Conservation (phyloP, 2,329 filamentous ascomycete species). For the Aspergillus pseudoglaucus region DNA sequence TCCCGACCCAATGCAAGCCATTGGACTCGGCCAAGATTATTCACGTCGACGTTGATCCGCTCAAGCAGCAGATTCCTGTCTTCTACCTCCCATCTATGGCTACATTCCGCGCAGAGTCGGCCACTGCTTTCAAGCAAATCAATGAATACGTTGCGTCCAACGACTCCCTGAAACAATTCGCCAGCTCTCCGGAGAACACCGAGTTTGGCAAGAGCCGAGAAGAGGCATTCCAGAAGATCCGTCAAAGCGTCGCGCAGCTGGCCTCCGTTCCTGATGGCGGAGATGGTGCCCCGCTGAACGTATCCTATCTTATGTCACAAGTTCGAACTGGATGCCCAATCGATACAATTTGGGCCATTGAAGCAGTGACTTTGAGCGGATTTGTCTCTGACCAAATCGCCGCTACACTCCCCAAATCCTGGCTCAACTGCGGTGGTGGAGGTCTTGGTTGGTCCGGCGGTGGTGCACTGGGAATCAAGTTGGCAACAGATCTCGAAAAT, state of each 20-base stretch:
- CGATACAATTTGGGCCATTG: conserved; percentile 69
- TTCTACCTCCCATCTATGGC: conserved; percentile 63
- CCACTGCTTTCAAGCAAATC: conserved; percentile 63
- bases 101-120: conserved; percentile 61
- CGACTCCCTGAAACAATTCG: conserved; percentile 36
- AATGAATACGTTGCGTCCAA: conserved; percentile 52
- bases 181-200: conserved; percentile 36
- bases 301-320: conserved; percentile 51
- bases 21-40: conserved; percentile 52
- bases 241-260: conserved; percentile 54
- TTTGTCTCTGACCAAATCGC: conserved; percentile 67
- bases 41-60: conserved; percentile 60
- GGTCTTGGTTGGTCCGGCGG: conserved; percentile 78
- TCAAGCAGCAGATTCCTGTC: conserved; percentile 67
- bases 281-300: conserved; percentile 56
- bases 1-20: conserved; percentile 66
- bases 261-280: conserved; percentile 48
- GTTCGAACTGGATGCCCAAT: conserved; percentile 52
- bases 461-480: conserved; percentile 67
- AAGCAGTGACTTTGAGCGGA: conserved; percentile 66
- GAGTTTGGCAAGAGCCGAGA: conserved; percentile 51
- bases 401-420: conserved; percentile 60
- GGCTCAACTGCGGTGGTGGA: conserved; percentile 76
- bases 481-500: conserved; percentile 53
- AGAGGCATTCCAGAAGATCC: conserved; percentile 51